These are phyloP conservation scores for Hymenotorrendiella dingleyae DNA, from an alignment of 2,329 filamentous ascomycete species.

Conservation along the genomic window DNA sequence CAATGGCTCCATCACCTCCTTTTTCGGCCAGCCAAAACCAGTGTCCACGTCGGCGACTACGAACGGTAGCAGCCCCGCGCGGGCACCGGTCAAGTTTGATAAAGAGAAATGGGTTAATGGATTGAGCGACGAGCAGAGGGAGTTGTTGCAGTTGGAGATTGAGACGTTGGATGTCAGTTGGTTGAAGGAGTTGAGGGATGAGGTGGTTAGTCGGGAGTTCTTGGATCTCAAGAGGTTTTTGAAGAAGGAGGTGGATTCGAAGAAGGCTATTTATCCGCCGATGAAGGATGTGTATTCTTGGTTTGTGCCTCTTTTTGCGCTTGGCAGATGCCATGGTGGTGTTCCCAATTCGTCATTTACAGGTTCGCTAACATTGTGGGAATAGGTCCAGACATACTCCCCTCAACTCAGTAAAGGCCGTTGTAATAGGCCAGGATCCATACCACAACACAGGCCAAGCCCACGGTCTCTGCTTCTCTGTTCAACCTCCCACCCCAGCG, in stretches of 20 bases:
- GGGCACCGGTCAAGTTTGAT: conserved; percentile 57
- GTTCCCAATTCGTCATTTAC: conserved; percentile 5
- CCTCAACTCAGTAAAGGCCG: conserved; percentile 79
- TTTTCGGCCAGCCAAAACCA: conserved; percentile 63
- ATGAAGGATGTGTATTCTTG: conserved; percentile 89
- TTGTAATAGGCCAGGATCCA: conserved; percentile 93
- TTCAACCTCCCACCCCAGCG: conserved; percentile 79
- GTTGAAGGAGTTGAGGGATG: conserved; percentile 83
- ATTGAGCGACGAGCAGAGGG: conserved; percentile 74
- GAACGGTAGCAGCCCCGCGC: conserved; percentile 15
- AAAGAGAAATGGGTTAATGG: conserved; percentile 84
- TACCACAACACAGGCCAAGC: conserved; percentile 96
- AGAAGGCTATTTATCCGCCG: conserved; percentile 81
- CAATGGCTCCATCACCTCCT: conserved; percentile 78
- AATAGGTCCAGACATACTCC: conserved; percentile 88
- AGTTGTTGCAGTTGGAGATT: conserved; percentile 82
- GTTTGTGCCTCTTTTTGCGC: conserved; percentile 45
- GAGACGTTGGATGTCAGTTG: conserved; percentile 88
- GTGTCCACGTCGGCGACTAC: conserved; percentile 35
- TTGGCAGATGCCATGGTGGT: no score
- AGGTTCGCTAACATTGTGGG: not conserved
- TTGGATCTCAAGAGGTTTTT: conserved; percentile 84
- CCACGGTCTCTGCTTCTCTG: conserved; percentile 92
- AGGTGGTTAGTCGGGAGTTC: conserved; percentile 73
- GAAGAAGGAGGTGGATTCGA: conserved; percentile 65